Evolutionary conservation across 164 flowering plant genomes (phyloP).

Genomic region (Cinnamomum micranthum): DNA sequence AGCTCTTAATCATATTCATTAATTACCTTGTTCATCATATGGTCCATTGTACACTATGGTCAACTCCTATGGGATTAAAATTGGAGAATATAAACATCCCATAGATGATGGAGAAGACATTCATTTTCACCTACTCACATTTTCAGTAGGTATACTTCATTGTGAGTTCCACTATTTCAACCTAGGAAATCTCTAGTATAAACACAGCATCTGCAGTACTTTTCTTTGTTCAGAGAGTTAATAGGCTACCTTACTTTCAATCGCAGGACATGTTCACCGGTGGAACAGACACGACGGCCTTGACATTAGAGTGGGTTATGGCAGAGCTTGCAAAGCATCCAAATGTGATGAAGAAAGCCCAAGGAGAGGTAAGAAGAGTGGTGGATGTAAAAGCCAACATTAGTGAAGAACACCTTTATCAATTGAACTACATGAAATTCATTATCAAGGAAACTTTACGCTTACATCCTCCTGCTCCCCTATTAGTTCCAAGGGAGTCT

Average conservation of each 20-base stretch:
- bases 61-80: too few relatives aligned
- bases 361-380: not conserved
- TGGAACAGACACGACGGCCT: conserved; percentile 1
- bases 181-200: too few relatives aligned
- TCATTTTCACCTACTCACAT: too few relatives aligned
- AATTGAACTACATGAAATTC: conserved; percentile 1
- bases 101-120: too few relatives aligned
- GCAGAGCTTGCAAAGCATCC: conserved; percentile 6
- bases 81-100: too few relatives aligned
- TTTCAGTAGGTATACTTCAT: too few relatives aligned
- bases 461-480: not conserved
- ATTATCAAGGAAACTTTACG: not conserved
- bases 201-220: too few relatives aligned
- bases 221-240: too few relatives aligned
- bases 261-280: not conserved
- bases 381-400: not conserved
- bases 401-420: not conserved
- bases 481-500: not conserved
- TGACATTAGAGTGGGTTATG: conserved; percentile 5
- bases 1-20: too few relatives aligned
- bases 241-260: not conserved
- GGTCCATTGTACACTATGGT: too few relatives aligned
- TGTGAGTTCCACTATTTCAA: too few relatives aligned
- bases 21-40: too few relatives aligned
- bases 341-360: conserved; percentile 6